phyloP scores from a whole-genome alignment of 2,329 filamentous ascomycete genomes.

The Chaetomium sp. region DNA sequence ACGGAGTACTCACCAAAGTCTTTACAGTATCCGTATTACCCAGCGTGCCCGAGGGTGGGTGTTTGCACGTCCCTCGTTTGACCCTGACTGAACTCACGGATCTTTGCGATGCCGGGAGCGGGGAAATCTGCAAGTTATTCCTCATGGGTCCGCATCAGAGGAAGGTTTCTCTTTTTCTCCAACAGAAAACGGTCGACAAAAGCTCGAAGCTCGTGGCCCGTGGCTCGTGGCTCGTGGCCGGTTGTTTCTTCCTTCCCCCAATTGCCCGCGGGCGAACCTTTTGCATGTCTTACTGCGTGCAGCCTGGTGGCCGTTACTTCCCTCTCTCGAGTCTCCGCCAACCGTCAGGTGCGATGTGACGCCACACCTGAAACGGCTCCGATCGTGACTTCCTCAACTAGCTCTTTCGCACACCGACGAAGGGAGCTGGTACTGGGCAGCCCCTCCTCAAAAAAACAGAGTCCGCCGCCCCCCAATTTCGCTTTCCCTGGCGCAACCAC shows the following conservation, averaged over 20 bases:
- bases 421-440: background rate
- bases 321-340: background rate
- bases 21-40: background rate
- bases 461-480: background rate
- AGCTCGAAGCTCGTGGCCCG: too few species aligned
- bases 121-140: background rate
- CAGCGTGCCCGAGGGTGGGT: background rate
- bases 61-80: too few species aligned
- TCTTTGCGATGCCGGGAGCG: background rate
- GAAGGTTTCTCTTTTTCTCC: background rate
- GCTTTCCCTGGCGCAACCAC: background rate
- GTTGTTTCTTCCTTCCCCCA: too few species aligned
- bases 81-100: background rate
- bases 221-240: background rate
- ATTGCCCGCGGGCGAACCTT: background rate
- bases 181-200: background rate
- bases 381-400: background rate
- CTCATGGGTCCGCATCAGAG: background rate
- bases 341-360: background rate
- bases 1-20: background rate
- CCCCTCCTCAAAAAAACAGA: background rate
- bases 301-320: background rate
- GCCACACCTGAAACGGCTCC: background rate
- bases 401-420: background rate
- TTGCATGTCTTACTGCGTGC: background rate